phyloP scores from a whole-genome alignment of 441 rosid species.

The Jatropha multifida region DNA sequence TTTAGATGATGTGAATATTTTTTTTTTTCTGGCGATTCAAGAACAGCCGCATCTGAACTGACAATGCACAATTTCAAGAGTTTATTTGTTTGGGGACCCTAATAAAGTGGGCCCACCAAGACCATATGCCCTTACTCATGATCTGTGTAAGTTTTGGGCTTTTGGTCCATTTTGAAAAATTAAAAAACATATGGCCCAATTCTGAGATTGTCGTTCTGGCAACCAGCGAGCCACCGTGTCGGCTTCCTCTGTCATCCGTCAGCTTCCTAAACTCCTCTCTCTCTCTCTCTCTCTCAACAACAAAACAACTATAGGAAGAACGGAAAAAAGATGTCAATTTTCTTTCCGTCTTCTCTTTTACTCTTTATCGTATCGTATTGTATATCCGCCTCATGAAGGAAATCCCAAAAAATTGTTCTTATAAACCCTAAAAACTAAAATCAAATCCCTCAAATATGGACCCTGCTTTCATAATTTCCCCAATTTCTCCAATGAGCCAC shows the following conservation, averaged over 20 bases:
- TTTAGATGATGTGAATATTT: too few species aligned
- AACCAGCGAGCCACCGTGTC: neutral
- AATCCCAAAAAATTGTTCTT: conserved; percentile 11
- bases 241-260: neutral
- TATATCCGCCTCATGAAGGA: conserved; percentile 11
- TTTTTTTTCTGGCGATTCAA: too few species aligned
- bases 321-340: neutral
- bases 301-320: neutral
- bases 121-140: too few species aligned
- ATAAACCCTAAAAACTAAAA: conserved; percentile 18
- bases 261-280: neutral
- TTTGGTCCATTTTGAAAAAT: neutral
- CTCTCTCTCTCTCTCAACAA: too few species aligned
- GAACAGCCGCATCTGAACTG: too few species aligned
- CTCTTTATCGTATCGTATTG: neutral
- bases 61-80: too few species aligned
- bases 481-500: conserved; percentile 31
- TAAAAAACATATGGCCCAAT: neutral
- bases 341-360: neutral
- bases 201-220: neutral
- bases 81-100: too few species aligned
- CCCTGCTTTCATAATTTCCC: conserved; percentile 19
- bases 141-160: too few species aligned
- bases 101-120: too few species aligned
- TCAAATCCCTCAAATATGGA: conserved; percentile 17